phyloP scores from a whole-genome alignment of 768 basidiomycete species.

The Pisolithus microcarpus region DNA sequence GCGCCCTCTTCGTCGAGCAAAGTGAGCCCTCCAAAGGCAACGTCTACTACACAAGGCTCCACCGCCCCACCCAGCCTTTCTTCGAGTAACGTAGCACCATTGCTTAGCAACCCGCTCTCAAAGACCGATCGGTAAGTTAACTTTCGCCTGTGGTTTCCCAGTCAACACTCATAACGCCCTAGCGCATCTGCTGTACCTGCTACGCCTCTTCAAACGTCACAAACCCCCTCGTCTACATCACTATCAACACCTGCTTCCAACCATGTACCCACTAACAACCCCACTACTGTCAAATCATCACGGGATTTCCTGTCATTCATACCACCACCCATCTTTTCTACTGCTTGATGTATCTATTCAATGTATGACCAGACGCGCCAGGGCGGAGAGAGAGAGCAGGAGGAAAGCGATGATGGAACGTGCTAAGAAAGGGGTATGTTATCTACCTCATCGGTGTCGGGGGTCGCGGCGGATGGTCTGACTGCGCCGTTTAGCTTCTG shows the following conservation, averaged over 20 bases:
- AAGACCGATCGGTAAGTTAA: conserved; percentile 58
- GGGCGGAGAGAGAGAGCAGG: conserved; percentile 65
- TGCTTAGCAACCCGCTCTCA: conserved; percentile 3
- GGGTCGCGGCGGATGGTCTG: background rate
- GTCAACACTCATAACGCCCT: conserved; percentile 61
- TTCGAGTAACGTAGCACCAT: background rate
- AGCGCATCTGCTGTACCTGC: conserved; percentile 34
- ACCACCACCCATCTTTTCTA: conserved; percentile 61
- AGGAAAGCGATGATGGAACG: conserved; percentile 65
- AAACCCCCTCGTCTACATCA: conserved; percentile 13
- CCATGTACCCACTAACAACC: conserved; percentile 27
- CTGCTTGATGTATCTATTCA: conserved; percentile 42
- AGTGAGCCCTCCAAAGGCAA: background rate
- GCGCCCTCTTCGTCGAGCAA: background rate
- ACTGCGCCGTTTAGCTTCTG: conserved; percentile 35
- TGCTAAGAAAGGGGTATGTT: conserved; percentile 66
- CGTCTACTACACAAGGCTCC: conserved; percentile 6
- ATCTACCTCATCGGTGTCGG: background rate
- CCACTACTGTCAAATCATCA: conserved; percentile 28
- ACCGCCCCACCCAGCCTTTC: background rate
- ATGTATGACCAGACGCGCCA: conserved; percentile 51
- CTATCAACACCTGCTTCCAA: conserved; percentile 7
- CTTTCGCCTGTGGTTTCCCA: conserved; percentile 20
- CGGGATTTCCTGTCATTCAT: conserved; percentile 43
- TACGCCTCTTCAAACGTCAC: conserved; percentile 8